Evolutionary conservation across 2,329 filamentous ascomycete genomes (phyloP).

Genomic region (Clarireedia homoeocarpa): DNA sequence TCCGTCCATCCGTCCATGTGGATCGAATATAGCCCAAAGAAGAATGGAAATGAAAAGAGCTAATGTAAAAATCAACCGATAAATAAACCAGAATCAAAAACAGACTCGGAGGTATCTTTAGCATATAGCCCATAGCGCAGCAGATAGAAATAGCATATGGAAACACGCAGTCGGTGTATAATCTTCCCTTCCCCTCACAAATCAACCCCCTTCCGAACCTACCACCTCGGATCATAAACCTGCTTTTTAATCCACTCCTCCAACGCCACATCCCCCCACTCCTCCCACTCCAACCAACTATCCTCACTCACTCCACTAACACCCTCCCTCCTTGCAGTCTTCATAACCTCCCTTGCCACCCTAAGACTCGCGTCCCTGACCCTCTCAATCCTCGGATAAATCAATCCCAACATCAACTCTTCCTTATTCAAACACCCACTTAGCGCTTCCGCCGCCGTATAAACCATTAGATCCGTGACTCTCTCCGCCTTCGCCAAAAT

Average conservation of each 20-base stretch:
- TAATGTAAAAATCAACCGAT: no score
- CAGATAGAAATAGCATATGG: no score
- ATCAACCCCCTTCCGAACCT: background rate
- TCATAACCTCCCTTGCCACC: constrained; percentile 88
- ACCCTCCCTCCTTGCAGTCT: constrained; percentile 75
- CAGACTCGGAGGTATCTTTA: no score
- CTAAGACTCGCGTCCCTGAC: constrained; percentile 84
- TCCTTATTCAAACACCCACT: constrained; percentile 70
- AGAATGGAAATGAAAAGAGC: no score
- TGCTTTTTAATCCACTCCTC: constrained; percentile 51
- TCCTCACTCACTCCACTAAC: constrained; percentile 63
- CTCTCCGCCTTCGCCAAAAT: constrained; percentile 83
- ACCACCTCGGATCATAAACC: constrained; percentile 48
- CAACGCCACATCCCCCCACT: constrained; percentile 58
- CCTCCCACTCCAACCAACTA: constrained; percentile 66
- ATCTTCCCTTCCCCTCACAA: no score
- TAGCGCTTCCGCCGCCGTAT: constrained; percentile 79
- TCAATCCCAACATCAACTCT: constrained; percentile 73
- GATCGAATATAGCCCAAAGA: no score
- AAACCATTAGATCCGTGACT: constrained; percentile 94
- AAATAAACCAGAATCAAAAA: no score
- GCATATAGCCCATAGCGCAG: no score
- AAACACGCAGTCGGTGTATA: no score
- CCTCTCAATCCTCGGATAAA: constrained; percentile 86
- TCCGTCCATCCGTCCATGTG: no score